A percentile compares a stretch with the other conserved stretches of the same genome.
Evolutionary conservation across 352 stramenopile species (phyloP).

Genomic region (Plasmopara halstedii): DNA sequence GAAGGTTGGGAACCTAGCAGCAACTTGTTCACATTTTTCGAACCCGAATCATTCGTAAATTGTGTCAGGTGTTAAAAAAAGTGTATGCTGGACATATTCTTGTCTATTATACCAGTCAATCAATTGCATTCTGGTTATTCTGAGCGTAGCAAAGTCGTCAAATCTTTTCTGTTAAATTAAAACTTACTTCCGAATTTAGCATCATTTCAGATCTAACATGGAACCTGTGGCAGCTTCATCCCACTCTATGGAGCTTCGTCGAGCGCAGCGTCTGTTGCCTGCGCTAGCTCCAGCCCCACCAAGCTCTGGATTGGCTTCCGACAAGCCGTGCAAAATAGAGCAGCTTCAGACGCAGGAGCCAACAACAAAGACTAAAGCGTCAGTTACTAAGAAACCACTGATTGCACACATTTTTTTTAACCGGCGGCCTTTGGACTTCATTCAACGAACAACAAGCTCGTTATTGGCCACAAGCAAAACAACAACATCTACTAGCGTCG

Average conservation of each 20-base stretch:
- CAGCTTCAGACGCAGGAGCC: slow-evolving; percentile 6
- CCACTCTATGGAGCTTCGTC: slow-evolving; percentile 1
- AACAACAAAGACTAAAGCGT: background rate
- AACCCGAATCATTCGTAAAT: no score
- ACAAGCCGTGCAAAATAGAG: slow-evolving; percentile 13
- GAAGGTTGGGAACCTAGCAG: no score
- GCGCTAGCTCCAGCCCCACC: slow-evolving; percentile 16
- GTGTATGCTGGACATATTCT: no score
- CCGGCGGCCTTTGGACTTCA: slow-evolving; percentile 32
- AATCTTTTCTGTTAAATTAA: no score
- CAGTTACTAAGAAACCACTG: slow-evolving; percentile 17
- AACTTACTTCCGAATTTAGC: no score
- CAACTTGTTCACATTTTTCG: no score
- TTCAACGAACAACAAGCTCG: slow-evolving; percentile 29
- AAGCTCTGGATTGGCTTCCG: slow-evolving; percentile 5
- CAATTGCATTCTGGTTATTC: no score
- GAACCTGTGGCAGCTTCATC: slow-evolving; percentile 9
- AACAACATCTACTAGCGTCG: background rate
- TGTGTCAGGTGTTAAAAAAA: no score
- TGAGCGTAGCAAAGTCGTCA: no score
- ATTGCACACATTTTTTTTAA: slow-evolving; percentile 44
- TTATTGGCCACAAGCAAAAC: slow-evolving; percentile 10
- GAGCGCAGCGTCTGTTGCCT: slow-evolving; percentile 15
- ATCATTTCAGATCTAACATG: slow-evolving; percentile 11
- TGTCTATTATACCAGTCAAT: no score